Evolutionary conservation across 116 monocot species (phyloP).

Genomic region (Iris pallida): DNA sequence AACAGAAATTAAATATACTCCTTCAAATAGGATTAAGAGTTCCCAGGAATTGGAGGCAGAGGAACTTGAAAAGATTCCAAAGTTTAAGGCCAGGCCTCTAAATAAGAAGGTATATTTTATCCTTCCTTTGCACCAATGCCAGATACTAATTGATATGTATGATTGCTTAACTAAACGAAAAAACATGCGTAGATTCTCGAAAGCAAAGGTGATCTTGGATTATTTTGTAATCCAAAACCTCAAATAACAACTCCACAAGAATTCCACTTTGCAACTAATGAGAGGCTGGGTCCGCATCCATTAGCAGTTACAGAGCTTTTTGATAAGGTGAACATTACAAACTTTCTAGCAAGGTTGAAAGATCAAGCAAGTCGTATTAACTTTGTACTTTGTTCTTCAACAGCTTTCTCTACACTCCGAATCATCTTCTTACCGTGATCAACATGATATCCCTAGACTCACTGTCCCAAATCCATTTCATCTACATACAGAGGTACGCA

Average conservation of each 20-base stretch:
- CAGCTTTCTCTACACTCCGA: slow-evolving; percentile 86
- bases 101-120: slow-evolving; percentile 63
- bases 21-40: slow-evolving; percentile 53
- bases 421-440: slow-evolving; percentile 28
- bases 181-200: slow-evolving; percentile 58
- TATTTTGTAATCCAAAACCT: slow-evolving; percentile 38
- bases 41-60: slow-evolving; percentile 72
- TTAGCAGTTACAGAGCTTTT: slow-evolving; percentile 48
- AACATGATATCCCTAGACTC: slow-evolving; percentile 41
- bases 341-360: neutral
- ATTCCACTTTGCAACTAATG: slow-evolving; percentile 81
- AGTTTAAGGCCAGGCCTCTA: slow-evolving; percentile 90
- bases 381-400: slow-evolving; percentile 4
- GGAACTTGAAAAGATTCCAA: slow-evolving; percentile 74
- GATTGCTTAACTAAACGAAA: slow-evolving; percentile 2
- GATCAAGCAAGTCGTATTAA: neutral
- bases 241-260: slow-evolving; percentile 68
- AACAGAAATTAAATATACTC: neutral
- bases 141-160: neutral
- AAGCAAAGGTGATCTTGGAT: slow-evolving; percentile 51
- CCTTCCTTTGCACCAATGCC: neutral
- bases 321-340: slow-evolving; percentile 53
- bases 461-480: slow-evolving; percentile 86
- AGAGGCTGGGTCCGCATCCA: slow-evolving; percentile 58
- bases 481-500: slow-evolving; percentile 70